Evolutionary conservation across 805 yeast species (phyloP).

Genomic region (Zygotorulaspora chibaensis): DNA sequence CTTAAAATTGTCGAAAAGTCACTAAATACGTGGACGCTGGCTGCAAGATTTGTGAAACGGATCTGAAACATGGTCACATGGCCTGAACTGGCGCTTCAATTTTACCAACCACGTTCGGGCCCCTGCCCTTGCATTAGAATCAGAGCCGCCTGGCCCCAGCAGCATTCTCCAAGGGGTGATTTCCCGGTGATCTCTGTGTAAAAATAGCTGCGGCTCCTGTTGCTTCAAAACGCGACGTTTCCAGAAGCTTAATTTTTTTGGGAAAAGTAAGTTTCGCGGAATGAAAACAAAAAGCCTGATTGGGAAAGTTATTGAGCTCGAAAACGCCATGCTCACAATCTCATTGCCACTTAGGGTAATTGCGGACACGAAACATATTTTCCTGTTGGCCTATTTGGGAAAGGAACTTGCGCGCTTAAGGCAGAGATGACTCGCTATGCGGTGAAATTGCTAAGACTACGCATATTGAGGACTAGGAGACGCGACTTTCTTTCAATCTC

Average conservation of each 20-base stretch:
- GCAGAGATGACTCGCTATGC: too few relatives aligned
- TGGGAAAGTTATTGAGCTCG: neutral
- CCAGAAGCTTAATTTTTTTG: neutral
- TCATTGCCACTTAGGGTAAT: neutral
- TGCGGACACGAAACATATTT: neutral
- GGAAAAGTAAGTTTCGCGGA: neutral
- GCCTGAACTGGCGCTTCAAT: too few relatives aligned
- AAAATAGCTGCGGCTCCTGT: neutral
- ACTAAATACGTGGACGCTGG: neutral
- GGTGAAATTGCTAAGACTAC: too few relatives aligned
- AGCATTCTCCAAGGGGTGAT: too few relatives aligned
- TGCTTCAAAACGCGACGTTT: neutral
- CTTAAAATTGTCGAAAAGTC: neutral
- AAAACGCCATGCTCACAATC: neutral
- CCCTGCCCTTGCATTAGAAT: too few relatives aligned
- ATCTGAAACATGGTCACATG: neutral
- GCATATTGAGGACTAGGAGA: constrained; percentile 6
- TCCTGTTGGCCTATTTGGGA: too few relatives aligned
- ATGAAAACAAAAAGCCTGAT: neutral
- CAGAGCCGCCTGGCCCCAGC: too few relatives aligned
- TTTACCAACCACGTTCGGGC: too few relatives aligned
- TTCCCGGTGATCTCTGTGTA: neutral
- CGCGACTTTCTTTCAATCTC: constrained; percentile 14
- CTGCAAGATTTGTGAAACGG: neutral
- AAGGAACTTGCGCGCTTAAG: too few relatives aligned